These are phyloP conservation scores for Theileria annulata DNA, from an alignment of 169 alveolate species.

Conservation along the genomic window DNA sequence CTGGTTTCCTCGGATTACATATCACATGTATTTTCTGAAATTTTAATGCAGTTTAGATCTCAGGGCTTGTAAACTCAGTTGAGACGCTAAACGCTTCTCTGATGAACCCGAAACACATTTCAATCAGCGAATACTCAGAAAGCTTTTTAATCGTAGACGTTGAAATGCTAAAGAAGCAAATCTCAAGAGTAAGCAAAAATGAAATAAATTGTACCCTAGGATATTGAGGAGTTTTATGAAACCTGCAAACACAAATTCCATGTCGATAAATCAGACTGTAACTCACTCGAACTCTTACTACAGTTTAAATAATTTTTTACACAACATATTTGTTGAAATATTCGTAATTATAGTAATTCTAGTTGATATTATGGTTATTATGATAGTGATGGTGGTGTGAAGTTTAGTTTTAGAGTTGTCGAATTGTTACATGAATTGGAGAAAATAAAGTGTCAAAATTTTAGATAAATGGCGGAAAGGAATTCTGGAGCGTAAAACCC, in stretches of 20 bases:
- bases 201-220: neutral
- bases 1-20: slow-evolving; percentile 37
- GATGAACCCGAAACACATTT: slow-evolving; percentile 22
- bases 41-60: slow-evolving; percentile 16
- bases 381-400: neutral
- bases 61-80: slow-evolving; percentile 40
- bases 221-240: slow-evolving; percentile 37
- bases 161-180: slow-evolving; percentile 36
- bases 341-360: no score
- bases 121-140: slow-evolving; percentile 37
- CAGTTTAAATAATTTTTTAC: slow-evolving; percentile 2
- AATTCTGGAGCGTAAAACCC: slow-evolving; percentile 43
- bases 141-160: slow-evolving; percentile 49
- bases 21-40: slow-evolving; percentile 4
- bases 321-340: no score
- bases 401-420: neutral
- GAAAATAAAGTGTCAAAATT: neutral
- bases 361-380: no score
- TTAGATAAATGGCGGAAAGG: slow-evolving; percentile 29
- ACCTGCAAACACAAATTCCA: slow-evolving; percentile 32
- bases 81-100: slow-evolving; percentile 55
- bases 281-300: slow-evolving; percentile 1
- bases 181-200: slow-evolving; percentile 7
- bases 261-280: neutral
- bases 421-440: neutral